These are phyloP conservation scores for Gossypioides kirkii DNA, from an alignment of 345 rosid species.

Conservation along the genomic window DNA sequence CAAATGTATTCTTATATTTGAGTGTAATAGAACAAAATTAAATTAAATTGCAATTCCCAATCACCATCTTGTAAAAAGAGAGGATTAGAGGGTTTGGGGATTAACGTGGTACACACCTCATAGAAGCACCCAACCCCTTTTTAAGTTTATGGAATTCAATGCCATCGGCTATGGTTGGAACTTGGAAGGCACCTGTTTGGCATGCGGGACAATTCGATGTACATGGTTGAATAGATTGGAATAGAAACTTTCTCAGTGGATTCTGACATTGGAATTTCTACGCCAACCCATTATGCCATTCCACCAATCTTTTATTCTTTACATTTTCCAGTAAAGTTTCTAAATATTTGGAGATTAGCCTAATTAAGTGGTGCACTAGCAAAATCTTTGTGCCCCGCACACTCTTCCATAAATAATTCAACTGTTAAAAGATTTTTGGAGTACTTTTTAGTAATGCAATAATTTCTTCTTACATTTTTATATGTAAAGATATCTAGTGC, in stretches of 20 bases:
- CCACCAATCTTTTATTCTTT: not conserved
- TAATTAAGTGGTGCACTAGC: not conserved
- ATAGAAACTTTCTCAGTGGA: not conserved
- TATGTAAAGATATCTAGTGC: no score
- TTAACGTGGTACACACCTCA: no score
- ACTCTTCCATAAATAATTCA: not conserved
- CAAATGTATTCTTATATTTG: no score
- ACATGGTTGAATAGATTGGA: not conserved
- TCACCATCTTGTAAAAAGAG: no score
- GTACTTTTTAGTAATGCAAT: no score
- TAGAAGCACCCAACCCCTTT: no score
- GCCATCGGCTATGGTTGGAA: not conserved
- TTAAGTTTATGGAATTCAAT: not conserved
- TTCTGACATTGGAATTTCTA: conserved; percentile 13
- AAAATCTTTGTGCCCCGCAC: not conserved
- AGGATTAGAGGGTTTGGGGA: no score
- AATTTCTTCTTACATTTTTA: no score
- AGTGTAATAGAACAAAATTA: no score
- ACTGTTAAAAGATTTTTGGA: no score
- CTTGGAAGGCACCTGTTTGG: not conserved
- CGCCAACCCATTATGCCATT: conserved; percentile 1
- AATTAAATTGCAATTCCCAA: no score
- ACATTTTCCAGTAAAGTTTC: not conserved
- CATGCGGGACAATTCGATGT: conserved; percentile 1
- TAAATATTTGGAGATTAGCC: not conserved